Conservation (phyloP, 192 early-diverging fungal genomes). For the Backusella tuberculispora region DNA sequence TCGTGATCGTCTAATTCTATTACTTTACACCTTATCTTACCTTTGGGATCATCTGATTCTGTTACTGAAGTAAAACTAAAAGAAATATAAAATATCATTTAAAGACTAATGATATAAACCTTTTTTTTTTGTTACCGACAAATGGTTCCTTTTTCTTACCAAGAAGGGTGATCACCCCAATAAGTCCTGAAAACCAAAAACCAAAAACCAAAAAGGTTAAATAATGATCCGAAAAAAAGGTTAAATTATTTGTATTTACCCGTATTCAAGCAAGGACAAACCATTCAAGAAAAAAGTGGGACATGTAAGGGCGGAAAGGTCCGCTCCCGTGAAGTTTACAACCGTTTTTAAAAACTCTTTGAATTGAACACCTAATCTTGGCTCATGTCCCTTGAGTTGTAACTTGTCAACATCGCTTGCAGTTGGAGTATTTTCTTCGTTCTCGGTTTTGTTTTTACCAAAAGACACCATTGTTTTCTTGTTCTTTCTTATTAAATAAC, state of each 20-base stretch:
- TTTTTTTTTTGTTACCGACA: no score
- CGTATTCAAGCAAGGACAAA: constrained; percentile 79
- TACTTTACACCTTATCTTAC: background rate
- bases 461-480: background rate
- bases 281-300: constrained; percentile 80
- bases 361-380: constrained; percentile 36
- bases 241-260: constrained; percentile 41
- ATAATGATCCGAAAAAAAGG: background rate
- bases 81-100: background rate
- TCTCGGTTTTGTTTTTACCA: constrained; percentile 1
- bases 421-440: constrained; percentile 20
- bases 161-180: constrained; percentile 13
- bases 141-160: constrained; percentile 5
- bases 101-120: background rate
- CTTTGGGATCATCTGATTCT: constrained; percentile 47
- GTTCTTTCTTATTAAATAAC: background rate
- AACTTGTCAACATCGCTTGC: constrained; percentile 36
- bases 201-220: background rate
- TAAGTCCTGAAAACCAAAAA: background rate
- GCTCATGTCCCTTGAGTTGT: constrained; percentile 29
- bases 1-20: background rate
- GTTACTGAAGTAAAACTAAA: constrained; percentile 63
- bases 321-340: constrained; percentile 73
- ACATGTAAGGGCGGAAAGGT: constrained; percentile 78
- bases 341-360: constrained; percentile 66